phyloP scores from a whole-genome alignment of 192 early-diverging fungal species.

The Mortierella antarctica region DNA sequence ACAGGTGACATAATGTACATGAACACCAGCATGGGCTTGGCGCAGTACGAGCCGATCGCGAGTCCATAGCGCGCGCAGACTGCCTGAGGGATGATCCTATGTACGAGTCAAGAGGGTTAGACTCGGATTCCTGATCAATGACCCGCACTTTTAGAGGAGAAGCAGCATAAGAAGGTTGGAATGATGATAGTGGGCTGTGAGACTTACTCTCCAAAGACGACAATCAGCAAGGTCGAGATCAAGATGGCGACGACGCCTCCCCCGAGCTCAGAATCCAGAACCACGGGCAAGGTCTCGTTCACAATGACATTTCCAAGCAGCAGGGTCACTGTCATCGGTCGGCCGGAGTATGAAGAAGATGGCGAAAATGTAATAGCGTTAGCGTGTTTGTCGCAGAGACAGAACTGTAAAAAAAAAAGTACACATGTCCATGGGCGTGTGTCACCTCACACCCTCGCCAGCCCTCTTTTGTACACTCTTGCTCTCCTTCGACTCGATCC shows the following conservation, averaged over 20 bases:
- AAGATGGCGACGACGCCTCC: conserved; percentile 88
- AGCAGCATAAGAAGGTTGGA: not conserved
- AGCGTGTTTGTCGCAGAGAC: too few relatives aligned
- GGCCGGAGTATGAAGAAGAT: too few relatives aligned
- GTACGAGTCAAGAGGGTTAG: not conserved
- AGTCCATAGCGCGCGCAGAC: conserved; percentile 94
- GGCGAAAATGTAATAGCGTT: too few relatives aligned
- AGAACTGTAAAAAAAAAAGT: too few relatives aligned
- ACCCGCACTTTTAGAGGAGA: not conserved
- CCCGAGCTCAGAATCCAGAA: conserved; percentile 81
- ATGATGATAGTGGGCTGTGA: not conserved
- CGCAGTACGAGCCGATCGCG: conserved; percentile 88
- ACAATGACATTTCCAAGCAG: conserved; percentile 93
- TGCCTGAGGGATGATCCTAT: conserved; percentile 62
- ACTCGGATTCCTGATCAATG: not conserved
- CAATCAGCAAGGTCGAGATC: conserved; percentile 88
- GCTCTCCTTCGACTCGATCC: not conserved
- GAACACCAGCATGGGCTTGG: conserved; percentile 73
- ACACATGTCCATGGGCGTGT: too few relatives aligned
- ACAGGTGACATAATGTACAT: conserved; percentile 78
- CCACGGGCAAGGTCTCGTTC: conserved; percentile 93
- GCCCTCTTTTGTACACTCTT: too few relatives aligned
- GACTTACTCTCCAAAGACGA: conserved; percentile 93
- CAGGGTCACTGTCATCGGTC: conserved; percentile 72
- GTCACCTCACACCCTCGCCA: too few relatives aligned